These are phyloP conservation scores for Penicillium sp. DNA, from an alignment of 2,329 filamentous ascomycete genomes.

Conservation along the genomic window DNA sequence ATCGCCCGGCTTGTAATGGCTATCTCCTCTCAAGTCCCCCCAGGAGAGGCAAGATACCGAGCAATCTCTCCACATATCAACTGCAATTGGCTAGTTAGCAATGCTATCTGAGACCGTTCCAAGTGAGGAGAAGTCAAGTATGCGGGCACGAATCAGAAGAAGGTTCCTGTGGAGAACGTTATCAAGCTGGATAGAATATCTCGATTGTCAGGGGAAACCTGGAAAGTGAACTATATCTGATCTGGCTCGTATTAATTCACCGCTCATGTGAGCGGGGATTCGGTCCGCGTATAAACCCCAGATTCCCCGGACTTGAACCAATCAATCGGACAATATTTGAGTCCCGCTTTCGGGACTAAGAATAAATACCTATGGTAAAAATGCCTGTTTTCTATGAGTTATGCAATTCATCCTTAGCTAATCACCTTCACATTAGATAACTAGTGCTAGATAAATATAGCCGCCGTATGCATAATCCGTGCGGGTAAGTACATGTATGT, in stretches of 20 bases:
- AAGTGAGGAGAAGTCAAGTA: constrained; percentile 1
- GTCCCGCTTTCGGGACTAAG: background rate
- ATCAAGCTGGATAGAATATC: background rate
- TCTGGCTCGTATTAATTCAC: background rate
- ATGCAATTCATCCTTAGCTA: background rate
- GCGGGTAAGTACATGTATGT: no score
- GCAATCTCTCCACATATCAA: background rate
- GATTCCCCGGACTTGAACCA: background rate
- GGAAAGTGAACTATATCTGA: background rate
- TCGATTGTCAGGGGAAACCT: background rate
- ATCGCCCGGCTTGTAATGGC: background rate
- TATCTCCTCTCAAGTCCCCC: background rate
- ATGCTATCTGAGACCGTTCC: background rate
- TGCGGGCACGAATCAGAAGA: constrained; percentile 12
- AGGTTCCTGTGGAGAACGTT: background rate
- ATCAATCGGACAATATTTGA: background rate
- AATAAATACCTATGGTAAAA: background rate
- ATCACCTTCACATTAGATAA: no score
- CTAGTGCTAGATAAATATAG: no score
- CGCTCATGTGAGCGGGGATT: constrained; percentile 10
- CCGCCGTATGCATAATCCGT: no score
- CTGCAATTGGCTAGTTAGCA: background rate
- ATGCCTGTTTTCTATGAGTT: background rate
- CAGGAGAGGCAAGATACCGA: background rate
- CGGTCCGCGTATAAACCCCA: background rate